Evolutionary conservation across 2,329 filamentous ascomycete genomes (phyloP), one percentile per base, ranked within the genome.

Genomic region (Diplodia seriata): DNA sequence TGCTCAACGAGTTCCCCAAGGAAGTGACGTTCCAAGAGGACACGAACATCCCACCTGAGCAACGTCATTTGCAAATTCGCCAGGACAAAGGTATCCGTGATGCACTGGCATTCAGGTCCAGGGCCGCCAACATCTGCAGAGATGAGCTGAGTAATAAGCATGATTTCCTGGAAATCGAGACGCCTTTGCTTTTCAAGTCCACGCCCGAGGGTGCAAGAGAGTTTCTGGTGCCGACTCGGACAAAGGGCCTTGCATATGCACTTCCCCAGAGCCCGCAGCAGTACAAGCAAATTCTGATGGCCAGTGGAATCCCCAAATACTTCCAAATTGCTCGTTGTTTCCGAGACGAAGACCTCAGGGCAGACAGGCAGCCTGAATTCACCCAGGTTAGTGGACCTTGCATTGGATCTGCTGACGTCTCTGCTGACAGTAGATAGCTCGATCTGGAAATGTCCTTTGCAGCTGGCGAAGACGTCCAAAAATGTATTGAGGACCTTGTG

Each of bases 271-370:
- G 94, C 71, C 95, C 95, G 0, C 95, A 99, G 78, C 95, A 99
- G 78, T 99, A 98, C 77, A 99, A 99, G 81, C 95, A 99, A 81
- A 92, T 97, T 1, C 85, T 99, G 51, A 98, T 99, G 93, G 92
- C 93, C 0, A 91, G 91, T 69, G 94, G 94, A 0, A 86, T 97
- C 12, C 81, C 85, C 0, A 87, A 86, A 50, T 99, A 99, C 77
- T 96, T 90, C 78, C 95, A 99, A 74, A 93, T 97, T 80, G 96
- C 95, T 1, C 90, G 89, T 71, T 99, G 95, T 76, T 99, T 97
- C 79, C 89, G 95, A 15, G 96, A 99, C 75, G 95, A 99, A 76
- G 96, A 98, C 77, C 83, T 95, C 43, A 87, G 95, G 23, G 92
- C 94, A 1, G 96, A 99, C 77, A 86, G 95, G 50, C 95, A 99